phyloP scores from a whole-genome alignment of 306 rosid genomes.

The Cicer pinnatifidum region DNA sequence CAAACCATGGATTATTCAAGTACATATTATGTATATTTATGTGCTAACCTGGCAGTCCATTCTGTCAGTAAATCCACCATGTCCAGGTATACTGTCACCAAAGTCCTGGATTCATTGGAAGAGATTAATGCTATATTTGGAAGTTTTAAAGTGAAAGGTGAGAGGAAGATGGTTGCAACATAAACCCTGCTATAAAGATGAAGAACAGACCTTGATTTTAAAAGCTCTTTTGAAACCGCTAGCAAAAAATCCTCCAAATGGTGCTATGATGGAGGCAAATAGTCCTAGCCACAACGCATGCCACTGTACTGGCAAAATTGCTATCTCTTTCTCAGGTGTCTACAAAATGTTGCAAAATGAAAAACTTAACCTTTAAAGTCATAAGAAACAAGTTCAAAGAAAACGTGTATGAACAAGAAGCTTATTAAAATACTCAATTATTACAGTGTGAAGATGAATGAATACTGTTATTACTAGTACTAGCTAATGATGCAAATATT shows the following conservation, averaged over 20 bases:
- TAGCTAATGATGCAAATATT: neutral
- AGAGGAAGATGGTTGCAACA: conserved; percentile 7
- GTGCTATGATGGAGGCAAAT: conserved; percentile 96
- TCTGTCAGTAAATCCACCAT: conserved; percentile 99
- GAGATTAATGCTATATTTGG: conserved; percentile 36
- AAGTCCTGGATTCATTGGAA: conserved; percentile 71
- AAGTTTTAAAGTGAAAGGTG: conserved; percentile 21
- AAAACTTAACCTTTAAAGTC: conserved; percentile 12
- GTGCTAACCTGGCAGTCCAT: conserved; percentile 94
- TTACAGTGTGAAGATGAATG: neutral
- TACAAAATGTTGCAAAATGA: conserved; percentile 47
- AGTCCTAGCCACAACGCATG: conserved; percentile 89
- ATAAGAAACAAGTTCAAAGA: neutral
- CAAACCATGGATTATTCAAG: conserved; percentile 10
- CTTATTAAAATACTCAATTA: neutral
- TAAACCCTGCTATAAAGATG: conserved; percentile 29
- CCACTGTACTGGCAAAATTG: conserved; percentile 88
- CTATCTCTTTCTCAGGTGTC: conserved; percentile 74
- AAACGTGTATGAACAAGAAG: neutral
- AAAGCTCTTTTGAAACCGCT: conserved; percentile 99
- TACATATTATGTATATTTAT: conserved; percentile 14
- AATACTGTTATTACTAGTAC: neutral
- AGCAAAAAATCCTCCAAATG: conserved; percentile 98
- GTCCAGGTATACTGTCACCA: conserved; percentile 97
- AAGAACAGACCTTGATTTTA: conserved; percentile 75